A percentile compares a stretch with the other conserved stretches of the same genome.
Evolutionary conservation across 2,329 filamentous ascomycete species (phyloP).

Genomic region (Aspergillus ruber): DNA sequence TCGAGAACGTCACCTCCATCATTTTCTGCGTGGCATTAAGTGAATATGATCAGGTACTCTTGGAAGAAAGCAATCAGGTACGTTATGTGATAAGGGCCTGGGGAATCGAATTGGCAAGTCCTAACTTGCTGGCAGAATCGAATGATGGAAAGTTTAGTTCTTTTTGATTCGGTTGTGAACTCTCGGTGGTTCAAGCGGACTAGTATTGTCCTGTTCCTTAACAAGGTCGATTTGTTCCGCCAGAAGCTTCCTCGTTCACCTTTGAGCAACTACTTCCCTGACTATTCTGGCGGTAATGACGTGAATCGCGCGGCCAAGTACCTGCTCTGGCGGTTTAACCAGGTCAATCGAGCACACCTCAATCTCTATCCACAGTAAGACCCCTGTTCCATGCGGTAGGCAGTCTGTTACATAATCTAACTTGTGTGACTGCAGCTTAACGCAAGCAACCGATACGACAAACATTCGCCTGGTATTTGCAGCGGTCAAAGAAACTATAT

Average conservation of each 20-base stretch:
- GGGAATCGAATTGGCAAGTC: neutral
- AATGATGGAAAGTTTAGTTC: slow-evolving; percentile 96
- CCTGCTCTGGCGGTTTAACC: slow-evolving; percentile 95
- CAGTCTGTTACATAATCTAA: slow-evolving; percentile 14
- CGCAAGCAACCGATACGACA: slow-evolving; percentile 96
- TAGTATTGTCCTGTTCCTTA: slow-evolving; percentile 96
- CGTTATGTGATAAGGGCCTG: slow-evolving; percentile 15
- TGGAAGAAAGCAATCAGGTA: slow-evolving; percentile 97
- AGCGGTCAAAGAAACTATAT: slow-evolving; percentile 95
- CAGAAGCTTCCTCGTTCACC: slow-evolving; percentile 86
- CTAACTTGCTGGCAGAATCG: slow-evolving; percentile 64
- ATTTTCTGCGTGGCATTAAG: slow-evolving; percentile 98
- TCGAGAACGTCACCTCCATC: slow-evolving; percentile 98
- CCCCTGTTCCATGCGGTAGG: slow-evolving; percentile 1
- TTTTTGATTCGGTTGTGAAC: slow-evolving; percentile 98
- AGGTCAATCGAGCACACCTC: slow-evolving; percentile 91
- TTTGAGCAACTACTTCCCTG: slow-evolving; percentile 89
- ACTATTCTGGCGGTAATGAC: slow-evolving; percentile 95
- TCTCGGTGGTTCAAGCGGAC: slow-evolving; percentile 99
- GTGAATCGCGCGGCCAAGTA: slow-evolving; percentile 98
- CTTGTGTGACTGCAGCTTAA: slow-evolving; percentile 52
- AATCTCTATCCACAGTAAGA: slow-evolving; percentile 97
- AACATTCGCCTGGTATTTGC: slow-evolving; percentile 98
- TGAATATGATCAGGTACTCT: slow-evolving; percentile 94
- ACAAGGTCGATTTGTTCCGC: slow-evolving; percentile 98